Base-by-base conservation (phyloP, 148 eudicot genomes). In the Camellia granthamiana region DNA sequence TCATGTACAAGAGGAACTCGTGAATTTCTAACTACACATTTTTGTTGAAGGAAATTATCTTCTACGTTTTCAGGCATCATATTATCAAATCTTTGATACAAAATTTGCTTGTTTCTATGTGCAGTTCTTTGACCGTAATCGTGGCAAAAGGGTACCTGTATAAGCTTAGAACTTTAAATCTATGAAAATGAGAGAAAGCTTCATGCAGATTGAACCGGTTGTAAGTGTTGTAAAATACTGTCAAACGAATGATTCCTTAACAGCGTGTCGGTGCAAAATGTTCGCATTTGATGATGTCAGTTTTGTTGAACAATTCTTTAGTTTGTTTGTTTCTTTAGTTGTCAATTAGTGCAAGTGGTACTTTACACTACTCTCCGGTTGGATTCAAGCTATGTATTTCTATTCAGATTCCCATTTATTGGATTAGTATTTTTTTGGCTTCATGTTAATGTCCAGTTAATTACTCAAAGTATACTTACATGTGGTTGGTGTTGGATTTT, bases 71-170 rank as follows among this genome's bases (percentile, higher is more conserved):
- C 62, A 52, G 46, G 30, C 43, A 76, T 66, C 62, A 62, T 60
- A 67, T 7, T 6, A 13, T 23, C 41, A 46, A 23, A 54, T 58
- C 46, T 64, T 30, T 12, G 30, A 44, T 14, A 6, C 6, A 1
- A 75, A 15, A 21, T 81, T 75, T 62, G 52, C 2, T 72, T 77
- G 49, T 69, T 65, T 78, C 59, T 67, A 2, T 51, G 44, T 86
- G 85, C 95, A 91, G 97, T 88, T 92, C 80, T 80, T 92, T 72
- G 97, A 91, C 62, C 78, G 89, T 19, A 88, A 84, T 51, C 93
- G 95, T 5, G 93, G 98, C 63, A 92, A 92, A 83, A 85, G 98
- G 80, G 98, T 94, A 30, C 96, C 98, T 21, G 98, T 94, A 44
- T 91, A 76, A 81, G 46, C 46, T 14, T 64, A 64, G 62, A 78